A percentile compares a stretch with the other conserved stretches of the same genome.
phyloP scores from a whole-genome alignment of 306 rosid species.

The Ormosia semicastrata region DNA sequence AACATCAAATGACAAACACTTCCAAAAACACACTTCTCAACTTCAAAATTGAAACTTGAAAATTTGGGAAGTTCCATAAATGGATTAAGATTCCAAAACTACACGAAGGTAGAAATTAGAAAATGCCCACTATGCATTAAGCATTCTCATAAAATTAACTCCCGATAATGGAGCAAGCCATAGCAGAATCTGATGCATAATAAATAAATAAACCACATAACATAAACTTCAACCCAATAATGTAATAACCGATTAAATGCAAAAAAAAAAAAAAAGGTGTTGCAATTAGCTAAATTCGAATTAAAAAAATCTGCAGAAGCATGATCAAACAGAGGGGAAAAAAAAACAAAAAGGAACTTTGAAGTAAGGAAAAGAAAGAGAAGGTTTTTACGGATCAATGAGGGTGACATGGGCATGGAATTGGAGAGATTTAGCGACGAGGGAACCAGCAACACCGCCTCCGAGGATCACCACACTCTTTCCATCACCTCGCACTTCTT shows the following conservation, averaged over 20 bases:
- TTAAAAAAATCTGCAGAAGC: neutral
- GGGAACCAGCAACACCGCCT: conserved; percentile 79
- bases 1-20: conserved; percentile 3
- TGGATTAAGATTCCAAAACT: neutral
- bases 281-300: neutral
- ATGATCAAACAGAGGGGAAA: neutral
- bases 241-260: neutral
- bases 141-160: neutral
- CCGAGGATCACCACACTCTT: conserved; percentile 65
- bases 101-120: neutral
- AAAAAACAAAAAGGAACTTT: neutral
- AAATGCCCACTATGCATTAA: neutral
- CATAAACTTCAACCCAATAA: neutral
- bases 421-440: conserved; percentile 64
- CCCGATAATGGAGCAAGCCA: neutral
- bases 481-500: neutral
- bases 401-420: conserved; percentile 58
- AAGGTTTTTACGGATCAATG: conserved; percentile 56
- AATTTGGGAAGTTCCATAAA: neutral
- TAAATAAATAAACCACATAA: neutral
- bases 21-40: neutral
- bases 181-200: neutral
- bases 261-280: neutral
- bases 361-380: neutral
- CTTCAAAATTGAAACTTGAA: conserved; percentile 22